Base-by-base conservation (phyloP, 1,284 basidiomycete species). In the Boletus smithii region DNA sequence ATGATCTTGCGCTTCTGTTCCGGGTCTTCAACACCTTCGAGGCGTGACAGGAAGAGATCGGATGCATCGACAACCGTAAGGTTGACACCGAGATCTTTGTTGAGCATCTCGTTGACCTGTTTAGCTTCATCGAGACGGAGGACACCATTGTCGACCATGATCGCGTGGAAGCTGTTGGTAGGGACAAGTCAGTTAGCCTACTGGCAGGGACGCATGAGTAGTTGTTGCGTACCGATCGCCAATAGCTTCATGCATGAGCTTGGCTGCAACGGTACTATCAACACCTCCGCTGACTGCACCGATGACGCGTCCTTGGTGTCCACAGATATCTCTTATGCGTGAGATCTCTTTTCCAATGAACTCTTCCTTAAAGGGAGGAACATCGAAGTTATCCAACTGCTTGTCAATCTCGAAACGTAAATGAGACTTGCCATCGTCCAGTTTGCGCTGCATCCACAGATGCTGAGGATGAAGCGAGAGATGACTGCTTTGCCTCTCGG, bases 71-170 rank as follows among this genome's bases (percentile, higher is more conserved):
- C 85, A 48, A 99, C 90, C 9, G 91, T 95, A 46, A 99, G 80
- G 71, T 97, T 98, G 59, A 99, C 93, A 45, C 95, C 95, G 48
- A 99, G 84, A 64, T 98, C 83, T 61, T 85, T 81, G 69, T 88
- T 91, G 37, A 99, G 80, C 93, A 97, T 98, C 58, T 89, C 83
- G 72, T 97, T 73, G n/a, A 99, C 97, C 70, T 97, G 93, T 50
- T 80, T 68, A 16, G 88, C 94, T 68, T 99, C 97, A 67, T 97
- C 87, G 58, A 88, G 72, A 42, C 97, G 88, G 26, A 99, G 78
- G 30, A 99, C 95, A 56, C 97, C 97, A 64, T 99, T 99, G 73
- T 99, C 97, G 44, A 99, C 97, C 94, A 99, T 97, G 72, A 99
- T 97, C 10, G 95, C 97, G 66, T 97, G 97, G 79, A 99, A 99